phyloP scores from a whole-genome alignment of 1,284 basidiomycete genomes.

The Boletus coffeatus region DNA sequence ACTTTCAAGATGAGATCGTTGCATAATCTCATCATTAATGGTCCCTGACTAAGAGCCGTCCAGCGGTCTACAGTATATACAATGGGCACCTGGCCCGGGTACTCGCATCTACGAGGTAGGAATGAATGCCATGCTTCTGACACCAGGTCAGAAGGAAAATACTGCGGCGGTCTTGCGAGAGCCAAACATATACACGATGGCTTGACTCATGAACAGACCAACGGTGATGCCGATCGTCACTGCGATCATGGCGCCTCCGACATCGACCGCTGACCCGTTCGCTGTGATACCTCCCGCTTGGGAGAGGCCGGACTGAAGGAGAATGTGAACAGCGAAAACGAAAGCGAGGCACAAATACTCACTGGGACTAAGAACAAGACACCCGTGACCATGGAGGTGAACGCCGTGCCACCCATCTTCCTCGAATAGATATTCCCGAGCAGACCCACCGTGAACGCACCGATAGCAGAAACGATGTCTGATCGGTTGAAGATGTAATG shows the following conservation, averaged over 20 bases:
- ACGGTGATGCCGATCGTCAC: constrained; percentile 90
- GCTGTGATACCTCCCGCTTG: constrained; percentile 78
- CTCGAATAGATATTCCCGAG: constrained; percentile 83
- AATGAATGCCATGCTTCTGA: background rate
- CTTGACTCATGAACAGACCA: constrained; percentile 84
- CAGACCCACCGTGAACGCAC: constrained; percentile 78
- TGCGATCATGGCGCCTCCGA: constrained; percentile 80
- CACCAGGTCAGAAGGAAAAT: constrained; percentile 61
- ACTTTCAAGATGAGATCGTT: background rate
- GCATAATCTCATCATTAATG: background rate
- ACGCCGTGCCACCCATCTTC: constrained; percentile 84
- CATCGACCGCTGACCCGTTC: constrained; percentile 66
- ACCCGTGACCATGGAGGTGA: constrained; percentile 86
- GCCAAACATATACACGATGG: constrained; percentile 83
- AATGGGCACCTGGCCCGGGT: background rate
- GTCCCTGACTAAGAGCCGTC: constrained; percentile 4
- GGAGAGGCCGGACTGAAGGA: constrained; percentile 71
- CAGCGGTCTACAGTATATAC: constrained; percentile 4
- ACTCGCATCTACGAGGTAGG: background rate
- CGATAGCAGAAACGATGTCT: constrained; percentile 81
- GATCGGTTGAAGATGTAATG: constrained; percentile 83
- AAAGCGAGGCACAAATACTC: constrained; percentile 26
- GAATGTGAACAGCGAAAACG: constrained; percentile 3
- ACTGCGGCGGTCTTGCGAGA: constrained; percentile 76
- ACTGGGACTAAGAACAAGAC: constrained; percentile 82